Percentiles rank a stretch among this genome's conserved stretches.
phyloP scores from a whole-genome alignment of 2,329 filamentous ascomycete genomes.

The Diaporthe amygdali region DNA sequence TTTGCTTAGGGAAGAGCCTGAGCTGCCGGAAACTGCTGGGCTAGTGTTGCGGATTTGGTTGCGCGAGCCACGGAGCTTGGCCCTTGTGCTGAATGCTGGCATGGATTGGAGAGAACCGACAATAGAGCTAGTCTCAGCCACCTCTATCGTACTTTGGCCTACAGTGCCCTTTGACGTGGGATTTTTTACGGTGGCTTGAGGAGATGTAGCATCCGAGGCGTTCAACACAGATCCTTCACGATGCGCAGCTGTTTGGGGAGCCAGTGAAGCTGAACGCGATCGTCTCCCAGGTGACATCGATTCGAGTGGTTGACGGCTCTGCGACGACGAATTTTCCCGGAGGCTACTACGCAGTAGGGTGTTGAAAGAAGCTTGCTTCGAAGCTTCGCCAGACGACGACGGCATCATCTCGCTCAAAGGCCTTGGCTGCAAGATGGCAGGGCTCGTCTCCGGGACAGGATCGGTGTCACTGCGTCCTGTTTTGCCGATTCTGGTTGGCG shows the following conservation, averaged over 20 bases:
- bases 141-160: neutral
- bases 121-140: neutral
- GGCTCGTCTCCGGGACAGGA: slow-evolving; percentile 38
- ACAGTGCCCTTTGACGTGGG: neutral
- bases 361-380: neutral
- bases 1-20: slow-evolving; percentile 46
- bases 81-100: slow-evolving; percentile 22
- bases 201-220: neutral
- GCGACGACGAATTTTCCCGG: neutral
- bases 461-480: slow-evolving; percentile 25
- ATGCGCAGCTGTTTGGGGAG: too few species aligned
- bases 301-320: neutral
- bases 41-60: neutral
- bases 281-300: neutral
- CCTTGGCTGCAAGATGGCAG: slow-evolving; percentile 26
- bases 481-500: neutral
- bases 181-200: neutral
- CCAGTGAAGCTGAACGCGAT: neutral
- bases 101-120: slow-evolving; percentile 2
- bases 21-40: slow-evolving; percentile 14
- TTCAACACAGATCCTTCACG: neutral
- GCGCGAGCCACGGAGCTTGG: slow-evolving; percentile 2
- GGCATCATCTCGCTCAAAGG: neutral
- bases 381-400: neutral
- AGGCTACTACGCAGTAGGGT: neutral